Percentiles rank a stretch among this genome's conserved stretches.
Conservation (phyloP, 495 filamentous ascomycete genomes). For the Penicillium cosmopolitanum region DNA sequence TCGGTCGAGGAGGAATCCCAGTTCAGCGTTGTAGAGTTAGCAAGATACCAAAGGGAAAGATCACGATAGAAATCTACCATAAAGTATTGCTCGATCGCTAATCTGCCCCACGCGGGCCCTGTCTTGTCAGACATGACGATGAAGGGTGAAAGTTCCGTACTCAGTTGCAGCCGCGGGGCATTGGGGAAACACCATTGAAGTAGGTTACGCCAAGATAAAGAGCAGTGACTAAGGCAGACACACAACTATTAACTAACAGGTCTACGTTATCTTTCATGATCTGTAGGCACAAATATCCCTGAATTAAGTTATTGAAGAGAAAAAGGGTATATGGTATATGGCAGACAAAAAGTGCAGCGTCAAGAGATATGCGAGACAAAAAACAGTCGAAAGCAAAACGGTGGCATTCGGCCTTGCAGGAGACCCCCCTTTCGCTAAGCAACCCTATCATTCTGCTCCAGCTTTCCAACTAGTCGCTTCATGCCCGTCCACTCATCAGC, state of each 20-base stretch:
- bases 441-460: constrained; percentile 56
- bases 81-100: constrained; percentile 10
- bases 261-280: neutral
- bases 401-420: constrained; percentile 9
- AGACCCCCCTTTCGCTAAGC: constrained; percentile 21
- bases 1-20: constrained; percentile 11
- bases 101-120: constrained; percentile 5
- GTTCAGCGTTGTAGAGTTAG: constrained; percentile 3
- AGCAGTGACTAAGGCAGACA: too few relatives aligned
- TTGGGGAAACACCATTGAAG: neutral
- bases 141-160: neutral
- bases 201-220: neutral
- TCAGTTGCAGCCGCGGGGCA: neutral
- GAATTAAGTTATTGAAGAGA: constrained; percentile 27
- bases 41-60: neutral
- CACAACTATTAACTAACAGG: too few relatives aligned
- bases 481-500: constrained; percentile 90
- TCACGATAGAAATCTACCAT: constrained; percentile 1
- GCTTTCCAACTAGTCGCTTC: constrained; percentile 77
- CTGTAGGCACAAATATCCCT: constrained; percentile 22
- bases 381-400: constrained; percentile 15
- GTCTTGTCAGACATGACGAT: constrained; percentile 1
- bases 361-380: constrained; percentile 22
- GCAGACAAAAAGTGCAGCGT: constrained; percentile 7
- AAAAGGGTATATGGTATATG: constrained; percentile 33